Evolutionary conservation across 2,329 filamentous ascomycete genomes (phyloP).

Genomic region (Aspergillus awamori): DNA sequence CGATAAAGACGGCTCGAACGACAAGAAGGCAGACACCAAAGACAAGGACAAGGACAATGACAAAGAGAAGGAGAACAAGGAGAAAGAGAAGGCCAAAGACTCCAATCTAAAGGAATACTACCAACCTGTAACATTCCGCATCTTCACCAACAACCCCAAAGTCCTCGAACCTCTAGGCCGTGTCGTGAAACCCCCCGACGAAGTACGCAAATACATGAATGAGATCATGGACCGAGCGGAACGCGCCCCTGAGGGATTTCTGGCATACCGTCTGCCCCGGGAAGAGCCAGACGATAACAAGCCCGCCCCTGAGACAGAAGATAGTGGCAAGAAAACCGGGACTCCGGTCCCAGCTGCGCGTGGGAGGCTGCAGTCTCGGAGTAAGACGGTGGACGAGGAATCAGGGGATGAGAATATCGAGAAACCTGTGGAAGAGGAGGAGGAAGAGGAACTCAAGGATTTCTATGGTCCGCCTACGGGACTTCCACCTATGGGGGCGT

Average conservation of each 20-base stretch:
- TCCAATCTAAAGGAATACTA: constrained; percentile 49
- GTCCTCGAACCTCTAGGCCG: constrained; percentile 59
- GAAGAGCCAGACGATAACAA: constrained; percentile 35
- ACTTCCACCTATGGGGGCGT: constrained; percentile 34
- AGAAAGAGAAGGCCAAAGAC: neutral
- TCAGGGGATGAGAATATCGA: constrained; percentile 26
- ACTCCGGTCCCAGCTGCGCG: constrained; percentile 26
- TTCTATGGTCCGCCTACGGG: constrained; percentile 45
- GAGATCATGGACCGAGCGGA: constrained; percentile 60
- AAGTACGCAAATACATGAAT: constrained; percentile 59
- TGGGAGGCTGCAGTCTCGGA: constrained; percentile 29
- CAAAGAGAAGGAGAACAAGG: constrained; percentile 18
- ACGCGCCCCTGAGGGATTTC: constrained; percentile 57
- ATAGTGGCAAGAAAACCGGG: constrained; percentile 15
- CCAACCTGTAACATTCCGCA: constrained; percentile 59
- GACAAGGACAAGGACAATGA: constrained; percentile 9
- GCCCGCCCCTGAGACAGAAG: neutral
- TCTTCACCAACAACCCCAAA: constrained; percentile 55
- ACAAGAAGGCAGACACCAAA: neutral
- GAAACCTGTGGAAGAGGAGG: constrained; percentile 28
- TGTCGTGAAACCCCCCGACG: constrained; percentile 58
- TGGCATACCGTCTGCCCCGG: constrained; percentile 59
- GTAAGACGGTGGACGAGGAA: constrained; percentile 31
- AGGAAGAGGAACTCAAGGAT: constrained; percentile 43
- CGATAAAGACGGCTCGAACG: constrained; percentile 9